These are phyloP conservation scores for Mortierella sp. DNA, from an alignment of 371 early-diverging fungal species.

Conservation along the genomic window DNA sequence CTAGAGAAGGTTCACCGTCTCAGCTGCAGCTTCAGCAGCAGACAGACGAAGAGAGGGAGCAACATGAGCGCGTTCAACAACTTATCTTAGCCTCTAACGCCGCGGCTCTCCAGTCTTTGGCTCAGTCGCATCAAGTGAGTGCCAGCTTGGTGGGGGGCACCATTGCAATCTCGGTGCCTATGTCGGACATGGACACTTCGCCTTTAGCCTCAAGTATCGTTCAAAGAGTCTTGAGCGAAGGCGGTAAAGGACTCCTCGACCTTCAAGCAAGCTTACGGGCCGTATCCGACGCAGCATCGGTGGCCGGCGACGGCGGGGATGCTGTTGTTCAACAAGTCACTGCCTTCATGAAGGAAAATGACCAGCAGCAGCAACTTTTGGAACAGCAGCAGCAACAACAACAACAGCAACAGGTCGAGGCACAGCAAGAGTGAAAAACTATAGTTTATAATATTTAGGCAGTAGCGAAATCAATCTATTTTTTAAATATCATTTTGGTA, in stretches of 20 bases:
- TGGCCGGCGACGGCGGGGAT: conserved; percentile 12
- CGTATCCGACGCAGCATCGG: conserved; percentile 15
- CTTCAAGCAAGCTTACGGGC: conserved; percentile 27
- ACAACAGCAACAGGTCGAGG: too few relatives aligned
- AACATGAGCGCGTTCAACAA: conserved; percentile 26
- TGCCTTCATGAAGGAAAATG: conserved; percentile 47
- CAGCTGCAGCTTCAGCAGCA: conserved; percentile 11
- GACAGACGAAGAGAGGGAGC: conserved; percentile 15
- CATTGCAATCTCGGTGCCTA: conserved; percentile 44
- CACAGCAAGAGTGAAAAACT: too few relatives aligned
- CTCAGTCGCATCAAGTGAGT: conserved; percentile 19
- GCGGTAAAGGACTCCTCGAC: conserved; percentile 26
- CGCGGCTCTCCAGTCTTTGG: conserved; percentile 22
- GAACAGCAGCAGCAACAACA: conserved; percentile 17
- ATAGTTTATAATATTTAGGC: too few relatives aligned
- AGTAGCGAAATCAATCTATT: too few relatives aligned
- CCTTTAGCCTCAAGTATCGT: conserved; percentile 46
- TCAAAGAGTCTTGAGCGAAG: conserved; percentile 42
- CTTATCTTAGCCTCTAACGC: conserved; percentile 30
- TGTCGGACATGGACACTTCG: conserved; percentile 35
- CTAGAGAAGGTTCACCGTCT: conserved; percentile 2
- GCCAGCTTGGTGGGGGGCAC: conserved; percentile 20
- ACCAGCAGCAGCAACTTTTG: conserved; percentile 28
- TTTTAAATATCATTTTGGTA: too few relatives aligned
- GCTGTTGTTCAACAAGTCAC: conserved; percentile 44